Conservation (phyloP, 371 early-diverging fungal species). For the Batrachochytrium dendrobatidis region DNA sequence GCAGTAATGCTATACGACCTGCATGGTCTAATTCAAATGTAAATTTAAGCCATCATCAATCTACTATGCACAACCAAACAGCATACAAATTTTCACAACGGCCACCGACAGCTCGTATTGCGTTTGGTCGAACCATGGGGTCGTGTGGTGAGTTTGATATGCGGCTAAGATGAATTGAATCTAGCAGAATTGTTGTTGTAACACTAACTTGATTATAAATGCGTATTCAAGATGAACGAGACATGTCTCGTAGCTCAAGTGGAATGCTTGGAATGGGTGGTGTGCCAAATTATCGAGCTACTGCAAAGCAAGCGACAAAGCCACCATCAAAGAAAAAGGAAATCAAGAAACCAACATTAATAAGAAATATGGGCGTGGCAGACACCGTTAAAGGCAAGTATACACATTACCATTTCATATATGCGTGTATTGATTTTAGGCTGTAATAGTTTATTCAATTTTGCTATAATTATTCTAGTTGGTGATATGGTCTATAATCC, state of each 20-base stretch:
- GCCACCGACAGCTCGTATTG: neutral
- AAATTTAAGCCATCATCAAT: neutral
- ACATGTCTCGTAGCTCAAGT: slow-evolving; percentile 1
- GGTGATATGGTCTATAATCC: slow-evolving; percentile 44
- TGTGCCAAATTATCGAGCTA: neutral
- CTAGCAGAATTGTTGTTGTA: too few species aligned
- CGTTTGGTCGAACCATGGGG: neutral
- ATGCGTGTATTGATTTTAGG: neutral
- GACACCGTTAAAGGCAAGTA: slow-evolving; percentile 25
- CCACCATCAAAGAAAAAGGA: neutral
- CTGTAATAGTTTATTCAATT: neutral
- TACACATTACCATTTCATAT: neutral
- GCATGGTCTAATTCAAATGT: neutral
- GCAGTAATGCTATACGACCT: neutral
- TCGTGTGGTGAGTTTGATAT: neutral
- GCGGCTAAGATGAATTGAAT: too few species aligned
- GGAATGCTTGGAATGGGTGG: neutral
- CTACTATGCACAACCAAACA: neutral
- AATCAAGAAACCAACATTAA: slow-evolving; percentile 30
- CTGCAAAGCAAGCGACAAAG: neutral
- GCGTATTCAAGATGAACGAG: neutral
- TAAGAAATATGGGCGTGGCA: slow-evolving; percentile 23
- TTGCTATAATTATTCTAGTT: too few species aligned
- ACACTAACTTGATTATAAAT: neutral
- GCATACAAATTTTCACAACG: neutral